Evolutionary conservation across 106 monocot species (phyloP), one percentile per base, ranked within the genome.

Genomic region (Agapanthus africanus): DNA sequence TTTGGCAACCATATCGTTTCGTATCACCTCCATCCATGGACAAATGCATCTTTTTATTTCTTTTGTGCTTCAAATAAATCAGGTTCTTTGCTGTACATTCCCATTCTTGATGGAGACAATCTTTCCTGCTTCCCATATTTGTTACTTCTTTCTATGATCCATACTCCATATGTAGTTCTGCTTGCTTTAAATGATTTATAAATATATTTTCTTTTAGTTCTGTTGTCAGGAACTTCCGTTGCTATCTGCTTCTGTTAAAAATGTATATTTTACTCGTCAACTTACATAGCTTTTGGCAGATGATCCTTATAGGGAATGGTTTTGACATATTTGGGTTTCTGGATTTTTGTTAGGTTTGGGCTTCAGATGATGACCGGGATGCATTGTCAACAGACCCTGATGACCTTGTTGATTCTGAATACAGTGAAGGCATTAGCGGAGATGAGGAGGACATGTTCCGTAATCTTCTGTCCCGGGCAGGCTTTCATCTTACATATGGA

Each of bases 281-380:
- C 34, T 19, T 35, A 4, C 35, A n/a, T 54, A 2, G 2, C 4
- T 57, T 57, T 57, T 11, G 22, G 25, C 25, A 54, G 54, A 54
- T 25, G 22, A 54, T 9, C 14, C 27, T 54, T 59, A 4, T 28
- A 35, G 33, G 36, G 1, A 4, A 35, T 36, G n/a, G 18, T 61
- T 61, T 14, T 61, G 19, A 61, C 35, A 61, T 61, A 37, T 30
- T 66, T 40, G 41, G 38, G 32, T 59, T 22, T 59, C 6, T 49
- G 36, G 2, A 15, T 77, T 19, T 14, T 76, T 69, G 16, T 54
- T 71, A 95, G 95, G 95, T 92, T 69, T 77, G 88, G 56, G 91
- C 91, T 21, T 97, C 91, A 37, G 91, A 91, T 52, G 91, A 88
- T 76, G 95, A 95, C 38, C 91, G 86, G 59, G 95, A 97, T 78